Conservation (phyloP, 179 eudicot species). For the Beta macrorhiza region DNA sequence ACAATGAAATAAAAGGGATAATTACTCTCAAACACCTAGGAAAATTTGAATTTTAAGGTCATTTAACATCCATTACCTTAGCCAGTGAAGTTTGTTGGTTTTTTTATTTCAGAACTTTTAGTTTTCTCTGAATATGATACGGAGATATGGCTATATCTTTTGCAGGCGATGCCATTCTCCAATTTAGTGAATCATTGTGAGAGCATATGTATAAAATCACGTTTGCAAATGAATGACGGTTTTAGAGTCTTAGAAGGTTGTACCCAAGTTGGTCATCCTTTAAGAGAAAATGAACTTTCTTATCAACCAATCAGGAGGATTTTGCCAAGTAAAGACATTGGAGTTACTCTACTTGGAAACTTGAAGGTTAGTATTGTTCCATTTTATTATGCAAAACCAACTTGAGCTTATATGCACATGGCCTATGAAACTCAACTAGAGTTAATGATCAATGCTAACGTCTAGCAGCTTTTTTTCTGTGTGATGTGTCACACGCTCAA, state of each 20-base stretch:
- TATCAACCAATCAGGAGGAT: constrained; percentile 44
- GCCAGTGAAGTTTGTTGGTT: background rate
- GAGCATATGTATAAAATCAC: constrained; percentile 46
- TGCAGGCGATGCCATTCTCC: constrained; percentile 73
- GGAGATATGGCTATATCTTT: constrained; percentile 14
- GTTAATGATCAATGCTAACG: background rate
- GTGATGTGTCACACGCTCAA: too few relatives aligned
- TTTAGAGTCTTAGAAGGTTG: constrained; percentile 30
- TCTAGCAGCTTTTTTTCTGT: too few relatives aligned
- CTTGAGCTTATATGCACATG: background rate
- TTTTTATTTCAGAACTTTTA: background rate
- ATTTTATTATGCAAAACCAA: background rate
- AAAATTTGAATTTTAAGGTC: background rate
- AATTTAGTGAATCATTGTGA: constrained; percentile 52
- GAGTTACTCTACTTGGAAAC: constrained; percentile 64
- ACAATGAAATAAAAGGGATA: too few relatives aligned
- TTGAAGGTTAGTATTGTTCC: constrained; percentile 49
- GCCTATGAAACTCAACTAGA: background rate
- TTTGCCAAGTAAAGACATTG: constrained; percentile 56
- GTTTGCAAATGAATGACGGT: constrained; percentile 32
- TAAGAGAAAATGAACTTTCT: constrained; percentile 36
- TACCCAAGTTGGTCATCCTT: constrained; percentile 29
- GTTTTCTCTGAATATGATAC: background rate
- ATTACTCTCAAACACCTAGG: too few relatives aligned
- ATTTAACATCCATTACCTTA: background rate